A percentile compares a stretch with the other conserved stretches of the same genome.
These are phyloP conservation scores for Yamadazyma nakazawae DNA, from an alignment of 805 yeast genomes.

Conservation along the genomic window DNA sequence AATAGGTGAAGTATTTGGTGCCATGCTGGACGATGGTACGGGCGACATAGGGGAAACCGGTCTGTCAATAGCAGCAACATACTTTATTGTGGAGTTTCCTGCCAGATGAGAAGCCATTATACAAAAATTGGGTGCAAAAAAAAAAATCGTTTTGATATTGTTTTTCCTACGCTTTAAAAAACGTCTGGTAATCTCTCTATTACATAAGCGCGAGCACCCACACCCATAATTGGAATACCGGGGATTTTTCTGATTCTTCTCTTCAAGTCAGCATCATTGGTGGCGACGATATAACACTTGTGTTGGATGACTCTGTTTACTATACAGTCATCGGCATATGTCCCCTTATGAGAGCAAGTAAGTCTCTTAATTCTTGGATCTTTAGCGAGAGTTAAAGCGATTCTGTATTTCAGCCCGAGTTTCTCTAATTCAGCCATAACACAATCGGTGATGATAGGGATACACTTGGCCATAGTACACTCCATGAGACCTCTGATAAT, in stretches of 20 bases:
- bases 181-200: slow-evolving; percentile 95
- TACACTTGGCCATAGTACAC: slow-evolving; percentile 87
- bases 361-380: slow-evolving; percentile 89
- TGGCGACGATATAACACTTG: slow-evolving; percentile 95
- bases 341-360: slow-evolving; percentile 90
- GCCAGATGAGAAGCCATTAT: not conserved
- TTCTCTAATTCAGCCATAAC: slow-evolving; percentile 98
- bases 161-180: slow-evolving; percentile 40
- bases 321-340: slow-evolving; percentile 97
- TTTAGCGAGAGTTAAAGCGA: slow-evolving; percentile 86
- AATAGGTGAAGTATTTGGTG: not conserved
- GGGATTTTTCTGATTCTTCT: slow-evolving; percentile 94
- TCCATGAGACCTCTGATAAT: slow-evolving; percentile 98
- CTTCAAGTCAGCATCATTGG: slow-evolving; percentile 95
- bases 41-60: not conserved
- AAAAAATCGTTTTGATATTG: no score
- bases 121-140: not conserved
- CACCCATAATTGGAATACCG: slow-evolving; percentile 96
- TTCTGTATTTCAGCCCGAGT: slow-evolving; percentile 90
- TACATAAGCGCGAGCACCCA: slow-evolving; percentile 88
- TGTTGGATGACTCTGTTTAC: slow-evolving; percentile 93
- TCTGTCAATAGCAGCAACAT: not conserved
- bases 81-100: not conserved
- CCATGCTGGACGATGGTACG: not conserved
- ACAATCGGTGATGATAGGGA: slow-evolving; percentile 94